A percentile compares a stretch with the other conserved stretches of the same genome.
phyloP scores from a whole-genome alignment of 306 rosid genomes.

The Quercus rubra region DNA sequence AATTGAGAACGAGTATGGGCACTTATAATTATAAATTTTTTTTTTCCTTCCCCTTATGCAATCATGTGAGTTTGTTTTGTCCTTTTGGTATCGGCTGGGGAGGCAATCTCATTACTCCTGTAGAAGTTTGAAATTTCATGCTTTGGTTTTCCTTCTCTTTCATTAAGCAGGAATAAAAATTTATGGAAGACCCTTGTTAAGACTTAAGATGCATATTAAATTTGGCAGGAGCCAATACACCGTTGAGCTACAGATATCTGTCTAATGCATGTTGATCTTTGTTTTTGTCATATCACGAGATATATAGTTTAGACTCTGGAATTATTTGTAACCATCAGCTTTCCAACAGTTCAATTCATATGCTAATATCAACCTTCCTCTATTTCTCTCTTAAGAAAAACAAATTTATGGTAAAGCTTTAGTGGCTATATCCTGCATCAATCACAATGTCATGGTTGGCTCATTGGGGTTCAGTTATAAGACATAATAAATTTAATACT shows the following conservation, averaged over 20 bases:
- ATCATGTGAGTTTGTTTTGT: too few species aligned
- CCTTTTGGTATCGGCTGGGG: too few species aligned
- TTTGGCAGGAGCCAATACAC: not conserved
- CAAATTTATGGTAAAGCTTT: too few species aligned
- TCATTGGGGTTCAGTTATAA: not conserved
- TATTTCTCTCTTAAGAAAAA: too few species aligned
- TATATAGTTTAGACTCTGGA: not conserved
- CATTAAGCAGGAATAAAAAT: not conserved
- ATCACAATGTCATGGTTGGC: too few species aligned
- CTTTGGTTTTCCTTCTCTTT: not conserved
- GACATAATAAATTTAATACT: not conserved
- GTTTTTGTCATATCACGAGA: not conserved
- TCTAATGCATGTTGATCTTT: not conserved
- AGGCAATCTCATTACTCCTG: not conserved
- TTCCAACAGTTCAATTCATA: not conserved
- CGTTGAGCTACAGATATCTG: not conserved
- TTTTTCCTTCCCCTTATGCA: too few species aligned
- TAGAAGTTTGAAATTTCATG: not conserved
- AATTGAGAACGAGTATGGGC: not conserved
- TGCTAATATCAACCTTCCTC: not conserved
- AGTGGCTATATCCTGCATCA: too few species aligned
- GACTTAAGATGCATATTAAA: not conserved
- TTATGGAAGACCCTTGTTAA: not conserved
- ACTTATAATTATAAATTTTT: not conserved
- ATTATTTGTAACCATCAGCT: not conserved